Conservation (phyloP, 2,329 filamentous ascomycete species). For the Aaosphaeria arxii region DNA sequence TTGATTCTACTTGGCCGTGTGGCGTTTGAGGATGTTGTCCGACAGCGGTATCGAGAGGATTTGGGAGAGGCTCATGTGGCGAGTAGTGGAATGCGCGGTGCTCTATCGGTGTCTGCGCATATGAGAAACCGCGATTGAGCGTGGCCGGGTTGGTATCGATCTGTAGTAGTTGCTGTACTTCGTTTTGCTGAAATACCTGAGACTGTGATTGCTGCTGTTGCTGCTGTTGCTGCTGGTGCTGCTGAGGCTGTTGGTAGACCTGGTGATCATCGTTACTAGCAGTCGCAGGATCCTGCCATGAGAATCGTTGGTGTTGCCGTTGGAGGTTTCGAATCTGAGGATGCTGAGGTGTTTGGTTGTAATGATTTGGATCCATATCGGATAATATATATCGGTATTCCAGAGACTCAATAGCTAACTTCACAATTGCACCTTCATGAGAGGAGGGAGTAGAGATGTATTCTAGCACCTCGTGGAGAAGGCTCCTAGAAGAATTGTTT, state of each 20-base stretch:
- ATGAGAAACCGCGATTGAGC: conserved; percentile 31
- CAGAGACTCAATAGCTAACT: too few species aligned
- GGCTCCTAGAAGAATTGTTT: too few species aligned
- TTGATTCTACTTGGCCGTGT: conserved; percentile 7
- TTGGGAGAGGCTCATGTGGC: conserved; percentile 17
- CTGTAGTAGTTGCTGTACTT: conserved; percentile 9
- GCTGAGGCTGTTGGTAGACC: not conserved
- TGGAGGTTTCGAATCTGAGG: not conserved
- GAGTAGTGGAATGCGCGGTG: conserved; percentile 12
- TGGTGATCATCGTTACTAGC: not conserved
- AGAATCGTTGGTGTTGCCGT: conserved; percentile 3
- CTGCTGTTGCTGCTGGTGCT: conserved; percentile 1
- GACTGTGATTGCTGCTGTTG: not conserved
- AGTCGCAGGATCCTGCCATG: not conserved
- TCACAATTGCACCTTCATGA: too few species aligned
- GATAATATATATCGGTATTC: too few species aligned
- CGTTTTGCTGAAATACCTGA: conserved; percentile 3
- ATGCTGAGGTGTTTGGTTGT: too few species aligned
- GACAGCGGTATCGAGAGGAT: conserved; percentile 15
- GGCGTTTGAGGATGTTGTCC: conserved; percentile 27
- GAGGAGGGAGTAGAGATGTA: too few species aligned
- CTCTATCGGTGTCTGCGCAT: conserved; percentile 35
- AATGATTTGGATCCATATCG: too few species aligned
- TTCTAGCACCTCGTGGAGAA: too few species aligned
- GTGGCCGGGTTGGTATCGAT: conserved; percentile 14